Evolutionary conservation across 176 grass and related monocot genomes (phyloP).

Genomic region (Carex scoparia): DNA sequence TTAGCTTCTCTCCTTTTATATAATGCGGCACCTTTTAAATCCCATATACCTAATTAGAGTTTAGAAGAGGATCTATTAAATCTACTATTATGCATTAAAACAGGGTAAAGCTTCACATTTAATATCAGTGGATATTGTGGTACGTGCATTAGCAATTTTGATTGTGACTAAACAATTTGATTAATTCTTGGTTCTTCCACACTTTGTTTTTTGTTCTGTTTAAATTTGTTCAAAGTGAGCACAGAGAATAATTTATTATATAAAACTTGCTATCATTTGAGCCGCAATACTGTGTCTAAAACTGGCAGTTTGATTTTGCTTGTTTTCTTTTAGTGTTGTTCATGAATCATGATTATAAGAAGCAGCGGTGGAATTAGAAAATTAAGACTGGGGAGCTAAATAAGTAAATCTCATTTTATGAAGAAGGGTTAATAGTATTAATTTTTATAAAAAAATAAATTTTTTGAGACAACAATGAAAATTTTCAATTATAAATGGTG

Average conservation of each 20-base stretch:
- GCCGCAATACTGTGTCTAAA: neutral
- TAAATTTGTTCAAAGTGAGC: constrained; percentile 1
- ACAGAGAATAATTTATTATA: neutral
- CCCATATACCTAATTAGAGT: neutral
- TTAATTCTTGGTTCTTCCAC: constrained; percentile 17
- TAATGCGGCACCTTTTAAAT: neutral
- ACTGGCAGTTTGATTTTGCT: neutral
- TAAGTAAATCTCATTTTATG: too few species aligned
- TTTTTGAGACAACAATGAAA: too few species aligned
- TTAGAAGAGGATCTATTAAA: neutral
- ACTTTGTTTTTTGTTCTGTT: constrained; percentile 7
- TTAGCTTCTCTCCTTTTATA: neutral
- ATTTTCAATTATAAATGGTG: too few species aligned
- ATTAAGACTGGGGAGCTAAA: too few species aligned
- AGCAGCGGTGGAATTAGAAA: too few species aligned
- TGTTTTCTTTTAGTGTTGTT: too few species aligned
- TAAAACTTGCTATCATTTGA: neutral
- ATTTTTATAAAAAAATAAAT: too few species aligned
- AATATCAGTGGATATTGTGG: neutral
- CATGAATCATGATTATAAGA: too few species aligned
- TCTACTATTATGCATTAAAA: neutral
- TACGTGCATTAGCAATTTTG: constrained; percentile 6
- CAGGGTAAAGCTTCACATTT: neutral
- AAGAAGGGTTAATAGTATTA: too few species aligned
- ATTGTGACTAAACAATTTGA: constrained; percentile 5